Evolutionary conservation across 1,284 basidiomycete species (phyloP), one percentile per base, ranked within the genome.

Genomic region (Ustilago shanxiensis): DNA sequence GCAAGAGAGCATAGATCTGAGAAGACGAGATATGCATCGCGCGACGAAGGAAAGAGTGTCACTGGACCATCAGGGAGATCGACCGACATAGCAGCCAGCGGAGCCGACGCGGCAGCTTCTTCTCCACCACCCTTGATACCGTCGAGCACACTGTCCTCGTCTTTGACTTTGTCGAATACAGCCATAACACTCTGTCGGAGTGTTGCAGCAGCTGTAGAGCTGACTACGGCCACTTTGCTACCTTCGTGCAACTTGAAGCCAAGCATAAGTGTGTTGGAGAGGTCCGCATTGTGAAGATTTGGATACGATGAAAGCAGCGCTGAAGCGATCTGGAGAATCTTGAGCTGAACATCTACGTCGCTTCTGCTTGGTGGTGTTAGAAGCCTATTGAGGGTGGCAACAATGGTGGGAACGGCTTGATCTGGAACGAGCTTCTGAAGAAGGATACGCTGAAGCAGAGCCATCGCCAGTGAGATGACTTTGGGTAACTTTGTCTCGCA

Each of bases 171-270:
- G 87, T 99, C 96, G 56, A 98, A 94, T 14, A 98, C 92, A 77
- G 97, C 93, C 95, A 99, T 98, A 61, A 99, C 94, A 1, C 97
- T 90, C 86, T 98, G 96, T 1, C 96, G 92, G 8, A 99, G 89
- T 0, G 95, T 98, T 0, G 97, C 96, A 0, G 95, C 95, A 0
- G 96, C 97, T 1, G 96, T 99, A 0, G 95, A 97, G 3, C 95
- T 96, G 7, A 99, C 96, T 31, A 98, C 96, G 0, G 93, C 93
- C 26, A 97, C 97, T 69, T 93, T 91, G 7, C 94, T 95, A 28
- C 78, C 71, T 76, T 98, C 95, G 87, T 98, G 95, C 26, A 98
- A 88, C 86, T 91, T 94, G 89, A 98, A 98, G 83, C 95, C 98
- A 10, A 98, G 88, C 31, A 97, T 88, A 0, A 99, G 89, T 0